phyloP scores from a whole-genome alignment of 139 green algal genomes.

The Gonium pectorale region DNA sequence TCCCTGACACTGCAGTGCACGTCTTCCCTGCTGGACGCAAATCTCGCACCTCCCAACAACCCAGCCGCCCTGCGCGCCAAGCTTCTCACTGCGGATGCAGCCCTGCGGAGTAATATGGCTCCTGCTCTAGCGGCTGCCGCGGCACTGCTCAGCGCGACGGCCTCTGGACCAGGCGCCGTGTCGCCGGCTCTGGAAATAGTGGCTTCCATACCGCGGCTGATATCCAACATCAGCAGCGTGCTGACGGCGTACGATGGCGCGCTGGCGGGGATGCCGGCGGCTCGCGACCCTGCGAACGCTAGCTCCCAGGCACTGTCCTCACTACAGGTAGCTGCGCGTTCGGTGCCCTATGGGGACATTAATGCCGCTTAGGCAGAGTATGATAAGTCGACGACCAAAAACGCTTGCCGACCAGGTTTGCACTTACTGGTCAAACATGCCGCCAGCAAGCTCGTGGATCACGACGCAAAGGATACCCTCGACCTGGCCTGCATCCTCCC shows the following conservation, averaged over 20 bases:
- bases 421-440: too few species aligned
- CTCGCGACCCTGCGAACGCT: neutral
- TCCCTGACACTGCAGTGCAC: constrained; percentile 8
- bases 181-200: neutral
- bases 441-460: too few species aligned
- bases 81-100: neutral
- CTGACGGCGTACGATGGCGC: neutral
- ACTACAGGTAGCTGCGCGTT: neutral
- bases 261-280: neutral
- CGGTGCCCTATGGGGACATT: too few species aligned
- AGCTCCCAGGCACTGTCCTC: neutral
- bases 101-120: neutral
- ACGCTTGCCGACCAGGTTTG: too few species aligned
- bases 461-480: too few species aligned
- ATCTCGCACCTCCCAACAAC: neutral
- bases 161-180: neutral
- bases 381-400: too few species aligned
- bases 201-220: neutral
- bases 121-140: neutral
- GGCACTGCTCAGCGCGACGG: neutral
- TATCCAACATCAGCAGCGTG: neutral
- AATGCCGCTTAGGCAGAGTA: too few species aligned
- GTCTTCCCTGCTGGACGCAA: neutral
- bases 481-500: too few species aligned
- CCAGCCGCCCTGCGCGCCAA: neutral